Base-by-base conservation (phyloP, 805 yeast species). In the Maudiozyma bulderi region DNA sequence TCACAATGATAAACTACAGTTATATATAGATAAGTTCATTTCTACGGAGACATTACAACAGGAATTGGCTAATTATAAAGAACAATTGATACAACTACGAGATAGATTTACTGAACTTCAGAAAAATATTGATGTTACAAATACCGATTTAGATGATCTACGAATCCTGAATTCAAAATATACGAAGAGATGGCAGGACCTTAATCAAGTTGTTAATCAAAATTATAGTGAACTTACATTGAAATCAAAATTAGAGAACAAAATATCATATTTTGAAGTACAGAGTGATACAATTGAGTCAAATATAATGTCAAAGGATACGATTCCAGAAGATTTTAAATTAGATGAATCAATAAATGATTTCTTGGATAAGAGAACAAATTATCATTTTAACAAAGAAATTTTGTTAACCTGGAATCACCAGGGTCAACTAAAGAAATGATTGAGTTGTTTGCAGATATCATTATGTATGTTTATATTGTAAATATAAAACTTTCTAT, bases 381-480 rank as follows among this genome's bases (percentile, higher is more conserved):
- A 63, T 31, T 78, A 67, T 56, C 76, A 79, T 58, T 43, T 72
- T 43, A 61, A 73, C 38, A 68, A 68, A 45, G 81, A 77, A 56
- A 71, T 76, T 55, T 56, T 75, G 44, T 68, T 67, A 38, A 68
- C 82, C 30, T 68, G 81, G 69, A 57, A 56, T 29, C 44, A 47
- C 6, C 64, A 62, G 46, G 64, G 59, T 29, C 32, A 44, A 30
- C 42, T 60, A 43, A 49, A 47, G 41, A 49, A 52, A 29, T 47
- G 43, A 44, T 11, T 13, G 26, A 20, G 26, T 20, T 20, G 4
- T 20, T 20, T 20, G 26, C 26, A 4, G 26, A 20, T 20, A 20
- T 20, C 26, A 2, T 20, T 20, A 20, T 20, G 4, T 20, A 20
- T 20, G 26, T 20, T 20, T 20, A 20, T 20, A 20, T 20, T 20